A percentile compares a stretch with the other conserved stretches of the same genome.
Evolutionary conservation across 2,329 filamentous ascomycete genomes (phyloP).

Genomic region (Chrysoporthe puriensis): DNA sequence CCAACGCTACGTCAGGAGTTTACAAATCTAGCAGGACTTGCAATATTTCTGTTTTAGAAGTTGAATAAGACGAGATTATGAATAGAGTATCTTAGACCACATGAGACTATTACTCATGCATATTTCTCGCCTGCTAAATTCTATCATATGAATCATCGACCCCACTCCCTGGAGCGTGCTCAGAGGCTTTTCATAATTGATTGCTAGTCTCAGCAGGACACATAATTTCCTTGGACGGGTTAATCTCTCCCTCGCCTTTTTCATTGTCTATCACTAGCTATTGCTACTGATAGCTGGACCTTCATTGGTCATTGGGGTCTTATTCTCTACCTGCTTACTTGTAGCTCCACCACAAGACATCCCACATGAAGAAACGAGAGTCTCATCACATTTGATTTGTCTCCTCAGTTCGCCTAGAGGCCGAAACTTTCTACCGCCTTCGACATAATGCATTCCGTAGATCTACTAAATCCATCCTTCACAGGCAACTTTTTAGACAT

Average conservation of each 20-base stretch:
- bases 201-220: no score
- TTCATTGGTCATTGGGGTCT: background rate
- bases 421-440: no score
- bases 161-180: background rate
- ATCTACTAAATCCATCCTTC: no score
- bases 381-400: background rate
- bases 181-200: background rate
- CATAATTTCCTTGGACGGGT: background rate
- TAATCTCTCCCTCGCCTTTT: background rate
- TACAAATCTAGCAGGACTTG: background rate
- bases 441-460: no score
- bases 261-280: background rate
- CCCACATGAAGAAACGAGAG: background rate
- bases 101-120: background rate
- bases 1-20: background rate
- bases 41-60: no score
- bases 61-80: background rate
- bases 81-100: background rate
- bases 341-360: background rate
- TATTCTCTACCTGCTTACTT: background rate
- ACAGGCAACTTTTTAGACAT: no score
- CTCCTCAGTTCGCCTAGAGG: background rate
- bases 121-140: background rate
- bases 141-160: background rate
- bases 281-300: no score